Evolutionary conservation across 768 basidiomycete genomes (phyloP).

Genomic region (Podaxis sp.): DNA sequence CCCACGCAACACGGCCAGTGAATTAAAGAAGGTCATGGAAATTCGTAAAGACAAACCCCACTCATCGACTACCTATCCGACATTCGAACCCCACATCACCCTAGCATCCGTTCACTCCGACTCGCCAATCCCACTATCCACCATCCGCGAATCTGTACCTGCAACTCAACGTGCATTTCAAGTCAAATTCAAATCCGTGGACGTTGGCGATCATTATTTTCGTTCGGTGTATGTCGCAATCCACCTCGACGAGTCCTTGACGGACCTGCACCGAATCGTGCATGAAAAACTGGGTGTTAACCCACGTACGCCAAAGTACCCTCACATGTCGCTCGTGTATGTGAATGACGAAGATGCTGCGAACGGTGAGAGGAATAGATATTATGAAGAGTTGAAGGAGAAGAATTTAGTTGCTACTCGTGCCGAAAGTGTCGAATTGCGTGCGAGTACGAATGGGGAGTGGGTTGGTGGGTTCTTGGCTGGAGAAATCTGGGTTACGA

Average conservation of each 20-base stretch:
- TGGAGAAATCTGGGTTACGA: slow-evolving; percentile 57
- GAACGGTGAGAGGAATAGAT: slow-evolving; percentile 47
- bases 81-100: slow-evolving; percentile 71
- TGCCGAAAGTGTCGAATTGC: slow-evolving; percentile 35
- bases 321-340: slow-evolving; percentile 77
- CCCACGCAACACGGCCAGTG: slow-evolving; percentile 36
- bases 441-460: slow-evolving; percentile 26
- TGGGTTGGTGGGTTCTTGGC: slow-evolving; percentile 44
- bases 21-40: slow-evolving; percentile 48
- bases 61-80: slow-evolving; percentile 50
- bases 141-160: slow-evolving; percentile 21
- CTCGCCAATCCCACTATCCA: slow-evolving; percentile 26
- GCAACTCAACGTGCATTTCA: slow-evolving; percentile 23
- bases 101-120: slow-evolving; percentile 45
- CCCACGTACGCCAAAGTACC: slow-evolving; percentile 56
- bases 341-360: slow-evolving; percentile 64
- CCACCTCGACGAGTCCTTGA: slow-evolving; percentile 43
- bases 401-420: not conserved
- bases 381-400: slow-evolving; percentile 41
- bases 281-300: slow-evolving; percentile 36
- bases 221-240: slow-evolving; percentile 67
- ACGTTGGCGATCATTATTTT: slow-evolving; percentile 63
- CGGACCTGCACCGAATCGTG: slow-evolving; percentile 48
- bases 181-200: slow-evolving; percentile 52
- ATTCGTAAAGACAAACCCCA: slow-evolving; percentile 27